Evolutionary conservation across 805 yeast species (phyloP), one percentile per base, ranked within the genome.

Genomic region (Teunomyces lycoperdinae): DNA sequence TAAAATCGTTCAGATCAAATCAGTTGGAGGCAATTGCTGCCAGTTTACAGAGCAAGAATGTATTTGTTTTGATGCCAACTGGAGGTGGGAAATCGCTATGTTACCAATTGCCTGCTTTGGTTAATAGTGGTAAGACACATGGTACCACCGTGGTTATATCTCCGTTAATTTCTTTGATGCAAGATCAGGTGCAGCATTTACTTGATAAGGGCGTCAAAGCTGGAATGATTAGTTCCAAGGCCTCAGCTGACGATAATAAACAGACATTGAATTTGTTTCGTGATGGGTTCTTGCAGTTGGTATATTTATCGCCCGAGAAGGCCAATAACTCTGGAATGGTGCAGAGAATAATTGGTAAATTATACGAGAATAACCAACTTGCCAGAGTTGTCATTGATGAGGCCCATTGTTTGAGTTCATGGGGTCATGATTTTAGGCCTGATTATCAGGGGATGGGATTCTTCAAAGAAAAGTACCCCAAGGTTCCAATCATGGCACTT

Each of bases 341-440:
- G 39, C 85, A 80, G 58, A 74, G 71, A 46, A 84, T 85, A 0
- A 81, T 94, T 46, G 66, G 74, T 9, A 73, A 67, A 43, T 69
- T 94, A 6, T 74, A 86, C 62, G 69, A 73, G 13, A 76, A 74
- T 27, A 71, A 77, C 10, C 70, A 72, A 56, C 70, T 94, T 32
- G 96, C 97, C 0, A 74, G 98, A 46, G 77, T 94, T 33, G 96
- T 94, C 9, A 89, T 94, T 40, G 99, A 94, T 68, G 99, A 89
- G 62, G 99, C 99, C 0, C 99, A 94, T 68, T 94, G 99, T 76
- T 96, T 94, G 40, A 89, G 96, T 45, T 86, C 95, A 9, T 94
- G 99, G 99, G 99, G 99, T 16, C 99, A 94, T 67, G 99, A 94
- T 66, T 94, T 94, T 65, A 76, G 99, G 45, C 97, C 98, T 0